These are phyloP conservation scores for Calonectria multiphialidica DNA, from an alignment of 2,329 filamentous ascomycete genomes.

Conservation along the genomic window DNA sequence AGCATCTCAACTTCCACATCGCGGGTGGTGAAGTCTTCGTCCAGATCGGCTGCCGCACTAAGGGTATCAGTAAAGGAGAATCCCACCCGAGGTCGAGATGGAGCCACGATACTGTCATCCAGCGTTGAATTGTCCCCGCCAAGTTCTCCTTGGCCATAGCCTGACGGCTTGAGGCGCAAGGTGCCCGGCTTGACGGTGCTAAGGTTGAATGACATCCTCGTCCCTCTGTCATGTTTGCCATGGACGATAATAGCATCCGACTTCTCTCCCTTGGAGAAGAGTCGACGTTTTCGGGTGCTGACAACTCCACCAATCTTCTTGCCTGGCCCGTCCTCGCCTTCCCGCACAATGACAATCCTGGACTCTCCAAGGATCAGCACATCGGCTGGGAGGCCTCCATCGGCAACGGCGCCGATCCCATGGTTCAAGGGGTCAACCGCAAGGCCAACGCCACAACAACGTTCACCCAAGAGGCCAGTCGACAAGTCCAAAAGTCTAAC, in stretches of 20 bases:
- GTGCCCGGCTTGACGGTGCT: constrained; percentile 58
- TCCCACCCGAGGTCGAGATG: constrained; percentile 50
- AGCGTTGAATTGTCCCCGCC: constrained; percentile 28
- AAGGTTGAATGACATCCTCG: constrained; percentile 63
- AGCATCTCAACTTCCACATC: constrained; percentile 72
- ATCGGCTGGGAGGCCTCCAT: constrained; percentile 63
- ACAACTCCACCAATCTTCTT: constrained; percentile 56
- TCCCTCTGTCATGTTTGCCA: constrained; percentile 53
- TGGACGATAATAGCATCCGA: constrained; percentile 68
- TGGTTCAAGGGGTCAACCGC: constrained; percentile 52
- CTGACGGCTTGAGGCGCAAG: constrained; percentile 46
- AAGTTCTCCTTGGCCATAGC: constrained; percentile 42
- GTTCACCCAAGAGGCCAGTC: constrained; percentile 68
- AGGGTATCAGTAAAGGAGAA: constrained; percentile 66
- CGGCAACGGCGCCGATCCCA: constrained; percentile 35
- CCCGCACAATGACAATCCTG: constrained; percentile 66
- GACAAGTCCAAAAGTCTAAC: constrained; percentile 65
- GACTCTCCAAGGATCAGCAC: constrained; percentile 68
- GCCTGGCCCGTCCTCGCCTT: constrained; percentile 62
- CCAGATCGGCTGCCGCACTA: constrained; percentile 64
- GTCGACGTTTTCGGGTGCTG: constrained; percentile 47
- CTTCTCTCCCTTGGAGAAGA: constrained; percentile 54
- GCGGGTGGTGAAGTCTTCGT: constrained; percentile 61
- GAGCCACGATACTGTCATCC: constrained; percentile 40
- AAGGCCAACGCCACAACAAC: constrained; percentile 64